Percentiles rank a stretch among this genome's conserved stretches.
Evolutionary conservation across 768 basidiomycete species (phyloP).

Genomic region (Infundibulicybe gibba): DNA sequence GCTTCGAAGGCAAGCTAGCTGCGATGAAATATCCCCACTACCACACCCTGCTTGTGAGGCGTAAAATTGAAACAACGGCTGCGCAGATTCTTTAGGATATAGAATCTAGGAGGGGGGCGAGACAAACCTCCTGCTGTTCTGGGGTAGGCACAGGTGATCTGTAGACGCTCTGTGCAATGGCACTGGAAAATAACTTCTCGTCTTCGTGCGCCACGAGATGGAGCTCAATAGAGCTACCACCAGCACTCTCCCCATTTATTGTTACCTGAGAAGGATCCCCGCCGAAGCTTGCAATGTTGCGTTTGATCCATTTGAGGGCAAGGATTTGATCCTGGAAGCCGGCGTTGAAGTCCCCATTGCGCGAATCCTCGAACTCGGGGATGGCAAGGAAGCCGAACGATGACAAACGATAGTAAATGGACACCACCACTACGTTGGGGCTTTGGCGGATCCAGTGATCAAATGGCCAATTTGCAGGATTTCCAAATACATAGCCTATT

Average conservation of each 20-base stretch:
- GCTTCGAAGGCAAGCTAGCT: conserved; percentile 45
- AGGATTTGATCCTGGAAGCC: conserved; percentile 47
- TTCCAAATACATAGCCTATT: conserved; percentile 53
- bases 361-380: too few species aligned
- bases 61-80: conserved; percentile 54
- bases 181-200: conserved; percentile 42
- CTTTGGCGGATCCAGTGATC: conserved; percentile 62
- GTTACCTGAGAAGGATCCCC: conserved; percentile 57
- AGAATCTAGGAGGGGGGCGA: neutral
- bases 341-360: too few species aligned
- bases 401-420: conserved; percentile 62
- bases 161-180: conserved; percentile 62
- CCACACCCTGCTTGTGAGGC: conserved; percentile 48
- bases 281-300: conserved; percentile 59
- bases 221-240: conserved; percentile 53
- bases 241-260: conserved; percentile 61
- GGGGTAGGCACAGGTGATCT: conserved; percentile 47
- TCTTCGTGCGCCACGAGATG: conserved; percentile 45
- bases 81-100: neutral
- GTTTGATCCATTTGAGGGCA: conserved; percentile 62
- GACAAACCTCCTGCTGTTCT: conserved; percentile 47
- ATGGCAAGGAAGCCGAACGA: conserved; percentile 14
- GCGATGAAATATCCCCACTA: conserved; percentile 22
- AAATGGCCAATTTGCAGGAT: conserved; percentile 65
- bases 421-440: conserved; percentile 60